Conservation (phyloP, 345 rosid species). For the Bruguiera gymnorhiza region DNA sequence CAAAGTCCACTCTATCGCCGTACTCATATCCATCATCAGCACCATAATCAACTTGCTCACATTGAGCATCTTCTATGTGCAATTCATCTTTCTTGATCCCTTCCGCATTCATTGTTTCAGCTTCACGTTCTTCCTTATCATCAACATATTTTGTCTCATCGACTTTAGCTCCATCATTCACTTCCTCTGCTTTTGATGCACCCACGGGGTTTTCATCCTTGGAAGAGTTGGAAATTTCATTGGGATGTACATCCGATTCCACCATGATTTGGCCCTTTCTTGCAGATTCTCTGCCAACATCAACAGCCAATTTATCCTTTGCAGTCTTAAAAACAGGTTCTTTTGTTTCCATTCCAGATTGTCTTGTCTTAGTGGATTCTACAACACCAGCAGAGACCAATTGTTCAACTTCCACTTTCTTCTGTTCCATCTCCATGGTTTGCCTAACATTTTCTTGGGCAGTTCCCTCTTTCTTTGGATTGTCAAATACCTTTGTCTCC, state of each 20-base stretch:
- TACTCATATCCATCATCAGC: conserved; percentile 49
- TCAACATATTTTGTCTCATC: conserved; percentile 12
- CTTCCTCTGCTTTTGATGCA: conserved; percentile 7
- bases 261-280: conserved; percentile 5
- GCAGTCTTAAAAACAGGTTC: conserved; percentile 2
- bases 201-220: conserved; percentile 8
- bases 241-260: conserved; percentile 11
- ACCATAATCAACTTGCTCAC: conserved; percentile 28
- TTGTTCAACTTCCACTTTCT: conserved; percentile 12
- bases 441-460: conserved; percentile 19
- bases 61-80: conserved; percentile 22
- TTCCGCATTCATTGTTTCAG: conserved; percentile 10
- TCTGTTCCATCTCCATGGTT: conserved; percentile 12
- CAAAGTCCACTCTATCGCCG: conserved; percentile 54
- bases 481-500: background rate
- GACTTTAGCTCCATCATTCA: background rate
- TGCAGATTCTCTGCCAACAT: conserved; percentile 14
- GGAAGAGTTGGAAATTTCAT: conserved; percentile 9
- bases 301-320: conserved; percentile 4
- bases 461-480: conserved; percentile 8
- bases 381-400: conserved; percentile 11
- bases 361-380: conserved; percentile 13
- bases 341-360: conserved; percentile 1
- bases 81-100: conserved; percentile 20
- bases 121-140: conserved; percentile 15